These are phyloP conservation scores for Coemansia sp. DNA, from an alignment of 371 early-diverging fungal genomes.

Conservation along the genomic window DNA sequence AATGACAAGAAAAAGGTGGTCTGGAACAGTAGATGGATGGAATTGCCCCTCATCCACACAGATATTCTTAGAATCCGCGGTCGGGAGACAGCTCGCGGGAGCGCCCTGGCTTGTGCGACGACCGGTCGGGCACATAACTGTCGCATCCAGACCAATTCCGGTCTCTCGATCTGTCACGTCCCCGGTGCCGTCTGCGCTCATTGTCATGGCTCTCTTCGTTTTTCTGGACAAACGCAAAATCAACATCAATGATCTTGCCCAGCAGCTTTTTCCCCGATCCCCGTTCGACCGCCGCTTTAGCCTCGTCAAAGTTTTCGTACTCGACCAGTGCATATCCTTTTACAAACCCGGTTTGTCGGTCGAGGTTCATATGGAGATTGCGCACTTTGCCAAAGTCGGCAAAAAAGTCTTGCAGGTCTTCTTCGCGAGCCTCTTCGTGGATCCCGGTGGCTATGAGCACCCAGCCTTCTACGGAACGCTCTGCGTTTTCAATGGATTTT, in stretches of 20 bases:
- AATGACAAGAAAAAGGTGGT: too few relatives aligned
- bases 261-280: slow-evolving; percentile 71
- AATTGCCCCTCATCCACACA: too few relatives aligned
- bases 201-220: neutral
- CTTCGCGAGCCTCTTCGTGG: slow-evolving; percentile 93
- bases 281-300: slow-evolving; percentile 73
- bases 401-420: slow-evolving; percentile 83
- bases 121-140: neutral
- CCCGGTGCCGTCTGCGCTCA: neutral
- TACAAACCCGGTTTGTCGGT: slow-evolving; percentile 91
- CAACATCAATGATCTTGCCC: slow-evolving; percentile 68
- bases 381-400: slow-evolving; percentile 86
- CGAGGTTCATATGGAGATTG: slow-evolving; percentile 87
- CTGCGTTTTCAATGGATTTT: slow-evolving; percentile 13
- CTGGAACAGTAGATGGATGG: too few relatives aligned
- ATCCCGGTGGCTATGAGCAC: slow-evolving; percentile 85
- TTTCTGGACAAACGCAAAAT: slow-evolving; percentile 77
- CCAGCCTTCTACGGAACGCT: slow-evolving; percentile 87
- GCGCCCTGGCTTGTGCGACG: slow-evolving; percentile 2
- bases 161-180: neutral
- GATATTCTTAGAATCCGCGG: slow-evolving; percentile 27
- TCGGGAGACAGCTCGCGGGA: slow-evolving; percentile 39
- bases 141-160: neutral
- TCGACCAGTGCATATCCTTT: slow-evolving; percentile 96
- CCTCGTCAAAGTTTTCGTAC: slow-evolving; percentile 79